Base-by-base conservation (phyloP, 805 yeast species). In the Cyberlindnera xylosilytica region DNA sequence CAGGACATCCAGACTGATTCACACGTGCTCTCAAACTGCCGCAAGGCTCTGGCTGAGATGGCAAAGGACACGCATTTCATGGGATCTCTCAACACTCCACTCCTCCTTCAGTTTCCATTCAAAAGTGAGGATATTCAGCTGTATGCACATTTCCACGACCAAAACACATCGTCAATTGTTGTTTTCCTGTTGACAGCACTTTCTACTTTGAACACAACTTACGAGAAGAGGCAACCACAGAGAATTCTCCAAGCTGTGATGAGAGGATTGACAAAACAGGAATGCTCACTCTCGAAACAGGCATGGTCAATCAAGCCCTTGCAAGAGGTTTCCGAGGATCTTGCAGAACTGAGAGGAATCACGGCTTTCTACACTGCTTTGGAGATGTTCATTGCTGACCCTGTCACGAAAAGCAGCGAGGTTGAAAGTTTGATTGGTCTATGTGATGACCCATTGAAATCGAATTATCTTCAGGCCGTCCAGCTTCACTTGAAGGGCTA, bases 191-290 rank as follows among this genome's bases (percentile, higher is more conserved):
- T 43, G 13, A 45, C 40, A 42, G 56, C 53, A 0, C 27, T 50
- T 1, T 35, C 49, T 7, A 37, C 29, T 0, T 19, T 53, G 19
- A 45, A 52, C 18, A 20, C 44, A 1, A 47, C 59, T 6, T 53
- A 45, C 42, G 56, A 53, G 16, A 50, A 49, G 16, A 47, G 61
- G 36, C 54, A 47, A 28, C 49, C 60, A 2, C 16, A 13, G n/a
- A 44, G 37, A 13, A 35, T 44, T 4, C 32, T 44, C 11, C 34
- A 39, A 20, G 12, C 37, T 6, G 41, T 37, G n/a, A n/a, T 12
- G 4, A 24, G 17, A 4, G 36, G 23, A 8, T 9, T 38, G 2
- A 17, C 16, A 8, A 17, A 34, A 13, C 23, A 22, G 11, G 15
- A 12, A 9, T 6, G n/a, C 6, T 24, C 9, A n/a, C 6, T 34